Base-by-base conservation (phyloP, 371 early-diverging fungal genomes). In the Coemansia sp. region DNA sequence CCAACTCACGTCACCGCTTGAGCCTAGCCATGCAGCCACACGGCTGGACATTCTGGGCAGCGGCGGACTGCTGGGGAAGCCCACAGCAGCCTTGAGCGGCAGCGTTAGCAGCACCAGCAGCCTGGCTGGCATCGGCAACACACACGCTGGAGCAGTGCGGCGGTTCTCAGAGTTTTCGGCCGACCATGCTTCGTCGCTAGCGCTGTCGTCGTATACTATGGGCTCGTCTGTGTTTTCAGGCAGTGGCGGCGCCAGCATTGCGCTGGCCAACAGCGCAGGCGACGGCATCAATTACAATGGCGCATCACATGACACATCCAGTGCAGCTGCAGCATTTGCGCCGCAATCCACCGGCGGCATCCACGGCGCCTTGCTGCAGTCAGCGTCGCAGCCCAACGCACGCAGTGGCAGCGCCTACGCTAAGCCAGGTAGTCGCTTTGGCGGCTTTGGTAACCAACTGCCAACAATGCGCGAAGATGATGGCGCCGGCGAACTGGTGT, bases 401-500 rank as follows among this genome's bases (percentile, higher is more conserved):
- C 13, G 53, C 24, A 42, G 48, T 27, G 67, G 53, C 39, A 42
- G 64, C 60, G 59, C 55, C n/a, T 64, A 59, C 27, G 59, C 45
- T 13, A 63, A 55, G 14, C 45, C 63, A 31, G 24, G 39, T 1
- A 51, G 37, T 18, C 53, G 62, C 31, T 42, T 52, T 26, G 71
- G 68, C 24, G 42, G 26, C 16, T 54, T 71, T 71, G 61, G 67
- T 16, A 39, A 50, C 21, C 72, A 75, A 31, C 64, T 75, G 18
- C 68, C 76, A 16, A 71, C 72, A 1, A 75, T 75, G 76, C 68
- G 72, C 50, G 76, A 75, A 55, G 76, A 75, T 26, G 68, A 67
- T 21, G 40, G 34, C 24, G 29, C 61, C 1, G 56, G 63, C 3
- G 61, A 54, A 13, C 50, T 58, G 8, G 59, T 45, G 13, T 34